Evolutionary conservation across 2,329 filamentous ascomycete species (phyloP).

Genomic region (Colletotrichum sp.): DNA sequence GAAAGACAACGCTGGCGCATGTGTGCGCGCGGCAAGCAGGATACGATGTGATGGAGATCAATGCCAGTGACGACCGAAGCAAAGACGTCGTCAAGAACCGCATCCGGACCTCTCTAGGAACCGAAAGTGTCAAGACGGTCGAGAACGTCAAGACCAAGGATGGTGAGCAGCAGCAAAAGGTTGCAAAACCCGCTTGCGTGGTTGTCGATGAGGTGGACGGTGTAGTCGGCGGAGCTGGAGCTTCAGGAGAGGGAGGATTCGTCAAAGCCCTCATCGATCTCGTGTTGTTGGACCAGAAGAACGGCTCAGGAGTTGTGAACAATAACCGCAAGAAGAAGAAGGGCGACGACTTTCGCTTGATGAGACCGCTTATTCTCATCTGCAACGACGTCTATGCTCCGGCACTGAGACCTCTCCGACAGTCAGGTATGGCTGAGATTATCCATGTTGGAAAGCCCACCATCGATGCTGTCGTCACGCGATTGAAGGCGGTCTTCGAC

Average conservation of each 20-base stretch:
- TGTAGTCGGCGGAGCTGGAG: constrained; percentile 80
- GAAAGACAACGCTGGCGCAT: constrained; percentile 95
- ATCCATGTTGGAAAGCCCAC: constrained; percentile 90
- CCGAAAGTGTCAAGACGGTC: constrained; percentile 87
- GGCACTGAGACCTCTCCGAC: constrained; percentile 83
- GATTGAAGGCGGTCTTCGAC: constrained; percentile 84
- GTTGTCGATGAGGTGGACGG: constrained; percentile 97
- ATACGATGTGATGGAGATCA: constrained; percentile 96
- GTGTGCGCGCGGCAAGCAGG: constrained; percentile 95
- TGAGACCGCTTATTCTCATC: constrained; percentile 89
- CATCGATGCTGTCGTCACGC: constrained; percentile 81
- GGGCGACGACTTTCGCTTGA: constrained; percentile 83
- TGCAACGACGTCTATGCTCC: constrained; percentile 98
- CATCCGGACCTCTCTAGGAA: constrained; percentile 90
- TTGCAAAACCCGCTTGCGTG: constrained; percentile 87
- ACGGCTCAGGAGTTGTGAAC: constrained; percentile 42
- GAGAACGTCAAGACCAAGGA: constrained; percentile 62
- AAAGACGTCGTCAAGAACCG: constrained; percentile 87
- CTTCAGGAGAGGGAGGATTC: constrained; percentile 88
- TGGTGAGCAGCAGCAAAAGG: constrained; percentile 62
- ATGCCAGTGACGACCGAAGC: constrained; percentile 95
- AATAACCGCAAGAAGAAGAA: constrained; percentile 67
- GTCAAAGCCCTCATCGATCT: constrained; percentile 94
- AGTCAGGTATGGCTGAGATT: constrained; percentile 84
- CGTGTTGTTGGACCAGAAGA: constrained; percentile 85